phyloP scores from a whole-genome alignment of 768 basidiomycete species.

The Lentinula raphanica region DNA sequence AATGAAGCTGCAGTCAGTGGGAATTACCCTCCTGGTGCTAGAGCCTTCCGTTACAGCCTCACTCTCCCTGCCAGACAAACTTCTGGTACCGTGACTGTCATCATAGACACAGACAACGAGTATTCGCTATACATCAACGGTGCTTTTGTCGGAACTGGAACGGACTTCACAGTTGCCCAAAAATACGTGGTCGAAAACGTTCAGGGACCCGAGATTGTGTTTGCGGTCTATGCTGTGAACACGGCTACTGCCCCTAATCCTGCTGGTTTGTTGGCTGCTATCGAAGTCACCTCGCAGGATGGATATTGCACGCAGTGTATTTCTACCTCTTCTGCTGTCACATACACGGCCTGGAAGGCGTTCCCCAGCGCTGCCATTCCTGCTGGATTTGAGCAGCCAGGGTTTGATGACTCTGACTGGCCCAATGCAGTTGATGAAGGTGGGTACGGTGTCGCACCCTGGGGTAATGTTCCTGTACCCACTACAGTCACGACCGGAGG shows the following conservation, averaged over 20 bases:
- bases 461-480: not conserved
- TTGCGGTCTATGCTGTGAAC: conserved; percentile 4
- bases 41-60: conserved; percentile 25
- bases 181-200: not conserved
- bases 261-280: conserved; percentile 6
- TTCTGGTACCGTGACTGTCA: conserved; percentile 15
- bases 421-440: conserved; percentile 1
- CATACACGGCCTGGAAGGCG: conserved; percentile 2
- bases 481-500: not conserved
- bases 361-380: conserved; percentile 1
- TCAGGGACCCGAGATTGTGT: not conserved
- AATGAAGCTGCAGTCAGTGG: conserved; percentile 6
- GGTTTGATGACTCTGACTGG: conserved; percentile 8
- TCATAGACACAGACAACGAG: conserved; percentile 23
- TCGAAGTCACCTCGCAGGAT: conserved; percentile 2
- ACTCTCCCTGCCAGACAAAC: conserved; percentile 17
- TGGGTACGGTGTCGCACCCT: not conserved
- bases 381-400: conserved; percentile 4
- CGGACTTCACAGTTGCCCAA: not conserved
- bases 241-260: conserved; percentile 2
- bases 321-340: not conserved
- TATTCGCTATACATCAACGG: conserved; percentile 26
- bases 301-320: not conserved
- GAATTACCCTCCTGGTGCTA: conserved; percentile 15
- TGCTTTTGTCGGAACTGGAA: conserved; percentile 13